Conservation (phyloP, 2,329 filamentous ascomycete species). For the Fusarium decemcellulare region DNA sequence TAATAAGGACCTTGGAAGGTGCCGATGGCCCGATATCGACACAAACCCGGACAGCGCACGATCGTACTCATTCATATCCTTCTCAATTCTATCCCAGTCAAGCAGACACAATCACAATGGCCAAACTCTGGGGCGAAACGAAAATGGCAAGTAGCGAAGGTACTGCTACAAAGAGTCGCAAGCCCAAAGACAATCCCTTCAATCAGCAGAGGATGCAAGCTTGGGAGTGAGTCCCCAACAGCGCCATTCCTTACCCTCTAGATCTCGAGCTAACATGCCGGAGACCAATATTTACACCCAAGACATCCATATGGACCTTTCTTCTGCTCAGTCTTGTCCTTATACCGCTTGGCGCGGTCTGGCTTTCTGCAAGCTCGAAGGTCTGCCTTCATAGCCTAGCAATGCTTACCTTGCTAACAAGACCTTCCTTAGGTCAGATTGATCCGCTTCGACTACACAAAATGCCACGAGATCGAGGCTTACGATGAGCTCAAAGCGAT, state of each 20-base stretch:
- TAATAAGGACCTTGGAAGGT: no score
- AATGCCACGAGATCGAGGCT: neutral
- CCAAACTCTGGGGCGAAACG: no score
- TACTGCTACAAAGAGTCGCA: neutral
- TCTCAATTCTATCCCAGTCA: no score
- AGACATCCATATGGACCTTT: neutral
- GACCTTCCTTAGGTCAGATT: neutral
- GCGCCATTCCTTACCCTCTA: no score
- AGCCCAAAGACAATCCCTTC: neutral
- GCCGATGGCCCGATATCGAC: no score
- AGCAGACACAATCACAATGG: no score
- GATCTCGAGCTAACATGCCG: no score
- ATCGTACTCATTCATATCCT: no score
- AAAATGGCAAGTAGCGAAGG: no score
- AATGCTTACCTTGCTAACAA: no score
- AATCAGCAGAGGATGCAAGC: neutral
- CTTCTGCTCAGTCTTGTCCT: neutral
- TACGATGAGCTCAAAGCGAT: neutral
- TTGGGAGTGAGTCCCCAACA: neutral
- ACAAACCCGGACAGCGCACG: no score
- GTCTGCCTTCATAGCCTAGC: neutral
- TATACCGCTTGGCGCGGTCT: neutral
- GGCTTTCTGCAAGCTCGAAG: neutral
- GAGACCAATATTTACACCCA: neutral
- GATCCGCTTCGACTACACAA: neutral